Evolutionary conservation across 2,329 filamentous ascomycete species (phyloP).

Genomic region (Alternaria sp.): DNA sequence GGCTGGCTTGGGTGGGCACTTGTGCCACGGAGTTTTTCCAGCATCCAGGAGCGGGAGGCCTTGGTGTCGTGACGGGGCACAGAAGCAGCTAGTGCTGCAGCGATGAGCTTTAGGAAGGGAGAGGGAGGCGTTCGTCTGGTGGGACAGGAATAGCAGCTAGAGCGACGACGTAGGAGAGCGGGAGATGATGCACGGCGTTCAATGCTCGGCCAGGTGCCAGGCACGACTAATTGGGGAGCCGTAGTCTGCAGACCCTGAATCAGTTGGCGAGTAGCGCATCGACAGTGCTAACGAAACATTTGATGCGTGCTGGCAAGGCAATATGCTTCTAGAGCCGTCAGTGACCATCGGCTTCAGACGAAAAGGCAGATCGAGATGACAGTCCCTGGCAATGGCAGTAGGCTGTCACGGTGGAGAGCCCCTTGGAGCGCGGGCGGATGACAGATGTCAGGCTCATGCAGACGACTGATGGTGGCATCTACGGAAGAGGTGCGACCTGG

Average conservation of each 20-base stretch:
- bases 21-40: conserved; percentile 39
- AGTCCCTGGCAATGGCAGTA: not conserved
- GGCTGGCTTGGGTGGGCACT: conserved; percentile 34
- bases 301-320: not conserved
- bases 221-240: conserved; percentile 11
- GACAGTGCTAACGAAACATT: not conserved
- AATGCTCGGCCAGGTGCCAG: conserved; percentile 25
- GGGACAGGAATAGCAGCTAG: conserved; percentile 37
- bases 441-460: conserved; percentile 36
- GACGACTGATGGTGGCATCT: conserved; percentile 32
- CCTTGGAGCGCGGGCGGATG: conserved; percentile 33
- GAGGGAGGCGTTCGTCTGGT: conserved; percentile 35
- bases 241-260: conserved; percentile 19
- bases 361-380: not conserved
- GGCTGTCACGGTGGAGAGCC: not conserved
- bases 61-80: conserved; percentile 29
- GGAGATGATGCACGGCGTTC: conserved; percentile 36
- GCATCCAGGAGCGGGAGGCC: conserved; percentile 37
- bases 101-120: conserved; percentile 32
- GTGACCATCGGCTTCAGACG: not conserved
- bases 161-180: conserved; percentile 15
- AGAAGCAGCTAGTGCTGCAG: conserved; percentile 37
- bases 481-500: conserved; percentile 36
- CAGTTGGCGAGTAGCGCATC: conserved; percentile 6
- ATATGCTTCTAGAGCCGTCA: not conserved